Percentiles rank a stretch among this genome's conserved stretches.
Evolutionary conservation across 208 protist genomes (phyloP).

Genomic region (Trypanosomatidae sp.): DNA sequence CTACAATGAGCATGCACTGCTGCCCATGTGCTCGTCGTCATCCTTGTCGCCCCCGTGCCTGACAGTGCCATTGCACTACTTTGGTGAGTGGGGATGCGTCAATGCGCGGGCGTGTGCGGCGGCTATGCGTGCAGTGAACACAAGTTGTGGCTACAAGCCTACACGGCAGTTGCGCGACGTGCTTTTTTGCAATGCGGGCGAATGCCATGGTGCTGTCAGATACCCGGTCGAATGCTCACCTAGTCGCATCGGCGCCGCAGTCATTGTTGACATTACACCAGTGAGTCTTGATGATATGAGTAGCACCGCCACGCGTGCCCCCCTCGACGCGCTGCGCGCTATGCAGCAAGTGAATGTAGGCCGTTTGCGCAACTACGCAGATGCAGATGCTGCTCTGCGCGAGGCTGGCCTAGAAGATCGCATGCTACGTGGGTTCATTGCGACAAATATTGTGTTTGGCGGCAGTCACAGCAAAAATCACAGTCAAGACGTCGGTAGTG

Average conservation of each 20-base stretch:
- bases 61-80: too few relatives aligned
- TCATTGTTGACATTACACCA: slow-evolving; percentile 73
- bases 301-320: slow-evolving; percentile 3
- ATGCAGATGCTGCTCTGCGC: slow-evolving; percentile 25
- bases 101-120: slow-evolving; percentile 7
- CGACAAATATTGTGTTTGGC: slow-evolving; percentile 54
- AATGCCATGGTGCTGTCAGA: too few relatives aligned
- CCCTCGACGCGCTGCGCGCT: slow-evolving; percentile 18
- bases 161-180: slow-evolving; percentile 20
- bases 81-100: too few relatives aligned
- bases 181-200: too few relatives aligned
- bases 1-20: slow-evolving; percentile 44
- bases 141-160: slow-evolving; percentile 25
- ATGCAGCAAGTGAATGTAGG: slow-evolving; percentile 42
- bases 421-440: slow-evolving; percentile 59
- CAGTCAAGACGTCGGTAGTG: too few relatives aligned
- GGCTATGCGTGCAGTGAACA: slow-evolving; percentile 50
- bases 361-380: slow-evolving; percentile 30
- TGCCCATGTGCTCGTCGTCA: too few relatives aligned
- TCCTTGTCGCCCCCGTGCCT: too few relatives aligned
- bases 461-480: slow-evolving; percentile 2
- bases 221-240: too few relatives aligned
- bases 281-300: slow-evolving; percentile 7
- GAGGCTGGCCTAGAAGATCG: slow-evolving; percentile 39
- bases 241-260: slow-evolving; percentile 35